Conservation (phyloP, 2,329 filamentous ascomycete species). For the Zasmidium angulare region DNA sequence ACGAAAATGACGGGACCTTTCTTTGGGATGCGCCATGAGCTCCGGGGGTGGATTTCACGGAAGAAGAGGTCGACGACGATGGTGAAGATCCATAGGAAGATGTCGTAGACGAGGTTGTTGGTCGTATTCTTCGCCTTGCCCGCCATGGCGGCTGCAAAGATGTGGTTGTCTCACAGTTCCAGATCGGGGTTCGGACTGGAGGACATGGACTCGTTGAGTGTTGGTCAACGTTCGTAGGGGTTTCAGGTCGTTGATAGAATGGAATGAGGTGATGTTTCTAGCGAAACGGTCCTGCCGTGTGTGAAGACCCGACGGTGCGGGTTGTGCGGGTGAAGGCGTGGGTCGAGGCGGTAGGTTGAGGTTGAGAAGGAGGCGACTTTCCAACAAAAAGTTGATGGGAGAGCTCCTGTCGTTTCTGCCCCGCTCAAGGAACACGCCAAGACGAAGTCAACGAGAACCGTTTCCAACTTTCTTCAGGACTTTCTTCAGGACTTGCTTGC, state of each 20-base stretch:
- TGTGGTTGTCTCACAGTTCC: background rate
- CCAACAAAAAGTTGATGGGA: background rate
- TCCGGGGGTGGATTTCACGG: conserved; percentile 91
- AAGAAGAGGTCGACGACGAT: conserved; percentile 96
- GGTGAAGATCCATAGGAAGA: conserved; percentile 73
- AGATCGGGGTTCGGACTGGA: background rate
- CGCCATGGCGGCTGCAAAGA: background rate
- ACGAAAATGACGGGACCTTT: conserved; percentile 91
- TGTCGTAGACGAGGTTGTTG: conserved; percentile 58
- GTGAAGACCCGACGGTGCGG: background rate
- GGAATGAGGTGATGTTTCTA: background rate
- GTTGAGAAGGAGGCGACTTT: background rate
- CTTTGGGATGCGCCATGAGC: conserved; percentile 90
- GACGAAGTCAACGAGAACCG: too few species aligned
- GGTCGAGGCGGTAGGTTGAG: background rate
- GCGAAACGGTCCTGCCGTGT: background rate
- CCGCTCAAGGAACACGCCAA: background rate
- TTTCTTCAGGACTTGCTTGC: background rate
- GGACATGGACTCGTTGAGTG: background rate
- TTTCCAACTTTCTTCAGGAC: too few species aligned
- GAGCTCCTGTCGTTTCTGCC: background rate
- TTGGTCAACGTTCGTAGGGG: background rate
- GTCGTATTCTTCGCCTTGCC: conserved; percentile 20
- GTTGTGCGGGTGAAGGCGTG: background rate
- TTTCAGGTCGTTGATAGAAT: background rate